Base-by-base conservation (phyloP, 225 moss, liverwort and hornwort species). In the Polytrichum formosum region DNA sequence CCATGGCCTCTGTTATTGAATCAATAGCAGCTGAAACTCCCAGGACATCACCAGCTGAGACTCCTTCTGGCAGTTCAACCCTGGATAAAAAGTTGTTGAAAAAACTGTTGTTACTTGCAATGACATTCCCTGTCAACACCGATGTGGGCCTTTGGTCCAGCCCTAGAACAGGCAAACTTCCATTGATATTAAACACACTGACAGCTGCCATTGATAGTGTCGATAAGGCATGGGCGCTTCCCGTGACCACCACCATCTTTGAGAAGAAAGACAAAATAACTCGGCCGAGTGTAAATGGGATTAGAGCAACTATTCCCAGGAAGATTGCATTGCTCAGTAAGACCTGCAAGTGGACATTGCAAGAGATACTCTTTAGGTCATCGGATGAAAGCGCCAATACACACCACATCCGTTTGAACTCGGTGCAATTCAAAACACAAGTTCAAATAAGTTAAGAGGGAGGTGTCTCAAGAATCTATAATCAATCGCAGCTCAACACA, bases 1-100 rank as follows among this genome's bases (percentile, higher is more conserved):
- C 85, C 97, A 94, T 84, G 26, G 86, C 86, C 74, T 91, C 92
- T 27, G 90, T 92, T 31, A 92, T 79, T 68, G 84, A 81, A 67
- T 79, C 83, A 10, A 87, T 28, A 53, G 73, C 56, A 63, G 71
- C 82, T 65, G 80, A 82, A 28, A 83, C 56, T 55, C 37, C 72
- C 37, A 61, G 66, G 53, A 75, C 72, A 74, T 78, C 80, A 7
- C 73, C 72, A 55, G 73, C 75, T 70, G 86, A 69, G 27, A 78
- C 68, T 63, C 74, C 74, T 25, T 69, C 82, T 64, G 80, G 70
- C 28, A 82, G 61, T n/a, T 67, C 76, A 74, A 72, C 75, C 77
- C 74, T 85, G 66, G 73, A 58, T 66, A 80, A 55, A 5, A 82
- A 58, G 31, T 76, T 76, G 31, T 76, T 76, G 0, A 71, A 75